Conservation (phyloP, 257 asterid species). For the Asclepias syriaca region DNA sequence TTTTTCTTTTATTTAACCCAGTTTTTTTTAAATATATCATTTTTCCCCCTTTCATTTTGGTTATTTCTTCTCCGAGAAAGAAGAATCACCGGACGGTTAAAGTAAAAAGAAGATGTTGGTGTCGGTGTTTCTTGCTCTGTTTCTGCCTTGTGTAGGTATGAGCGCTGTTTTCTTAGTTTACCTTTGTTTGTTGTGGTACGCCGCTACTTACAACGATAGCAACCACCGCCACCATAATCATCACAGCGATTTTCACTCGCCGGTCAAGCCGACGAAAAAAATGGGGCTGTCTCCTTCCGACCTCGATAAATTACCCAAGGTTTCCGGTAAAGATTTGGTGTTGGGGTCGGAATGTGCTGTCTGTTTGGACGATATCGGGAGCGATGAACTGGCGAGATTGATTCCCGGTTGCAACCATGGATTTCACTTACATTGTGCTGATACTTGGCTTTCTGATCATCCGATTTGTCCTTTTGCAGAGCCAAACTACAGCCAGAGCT, state of each 20-base stretch:
- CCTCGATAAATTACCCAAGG: slow-evolving; percentile 59
- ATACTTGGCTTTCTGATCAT: slow-evolving; percentile 67
- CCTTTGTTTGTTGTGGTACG: slow-evolving; percentile 67
- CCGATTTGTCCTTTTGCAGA: slow-evolving; percentile 72
- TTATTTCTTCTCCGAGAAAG: slow-evolving; percentile 1
- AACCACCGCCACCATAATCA: neutral
- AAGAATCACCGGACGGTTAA: neutral
- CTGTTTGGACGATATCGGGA: slow-evolving; percentile 66
- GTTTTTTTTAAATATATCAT: too few relatives aligned
- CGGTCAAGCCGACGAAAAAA: slow-evolving; percentile 28
- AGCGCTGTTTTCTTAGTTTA: slow-evolving; percentile 73
- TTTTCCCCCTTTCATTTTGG: neutral
- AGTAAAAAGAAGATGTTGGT: slow-evolving; percentile 41
- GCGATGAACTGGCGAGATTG: slow-evolving; percentile 55
- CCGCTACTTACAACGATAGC: slow-evolving; percentile 26
- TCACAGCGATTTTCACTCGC: slow-evolving; percentile 13
- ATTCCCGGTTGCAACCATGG: slow-evolving; percentile 90
- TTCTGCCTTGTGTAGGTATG: slow-evolving; percentile 88
- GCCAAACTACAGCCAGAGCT: slow-evolving; percentile 49
- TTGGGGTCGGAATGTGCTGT: slow-evolving; percentile 68
- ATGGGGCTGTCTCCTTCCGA: slow-evolving; percentile 63
- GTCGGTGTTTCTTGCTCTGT: slow-evolving; percentile 70
- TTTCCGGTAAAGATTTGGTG: slow-evolving; percentile 61
- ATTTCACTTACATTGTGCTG: slow-evolving; percentile 70
- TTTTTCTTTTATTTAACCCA: neutral